A percentile compares a stretch with the other conserved stretches of the same genome.
phyloP scores from a whole-genome alignment of 78 protist genomes.

The Mantamonas sphyraenae region DNA sequence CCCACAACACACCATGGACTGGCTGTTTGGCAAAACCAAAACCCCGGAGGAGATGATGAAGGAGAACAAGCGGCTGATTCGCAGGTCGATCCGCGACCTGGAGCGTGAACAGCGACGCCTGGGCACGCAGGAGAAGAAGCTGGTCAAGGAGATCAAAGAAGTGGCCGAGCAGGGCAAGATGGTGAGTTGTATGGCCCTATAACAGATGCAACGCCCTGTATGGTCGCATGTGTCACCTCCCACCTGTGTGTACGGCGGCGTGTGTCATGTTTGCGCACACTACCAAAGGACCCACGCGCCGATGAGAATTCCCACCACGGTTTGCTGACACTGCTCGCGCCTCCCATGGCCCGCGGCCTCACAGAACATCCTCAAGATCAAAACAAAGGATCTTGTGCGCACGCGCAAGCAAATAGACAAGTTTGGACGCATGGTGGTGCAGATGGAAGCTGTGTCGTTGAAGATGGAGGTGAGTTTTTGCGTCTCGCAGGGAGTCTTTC shows the following conservation, averaged over 20 bases:
- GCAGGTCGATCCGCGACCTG: constrained; percentile 80
- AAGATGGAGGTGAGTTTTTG: constrained; percentile 43
- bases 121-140: constrained; percentile 70
- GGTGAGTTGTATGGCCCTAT: background rate
- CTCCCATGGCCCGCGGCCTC: background rate
- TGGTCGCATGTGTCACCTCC: too few relatives aligned
- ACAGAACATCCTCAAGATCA: constrained; percentile 65
- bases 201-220: background rate
- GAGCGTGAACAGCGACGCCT: constrained; percentile 77
- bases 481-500: too few relatives aligned
- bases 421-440: constrained; percentile 78
- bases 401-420: constrained; percentile 62
- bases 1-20: too few relatives aligned
- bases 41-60: constrained; percentile 75
- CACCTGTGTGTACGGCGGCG: too few relatives aligned
- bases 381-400: constrained; percentile 93
- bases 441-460: constrained; percentile 74
- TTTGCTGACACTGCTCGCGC: too few relatives aligned
- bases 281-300: too few relatives aligned
- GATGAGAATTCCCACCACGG: too few relatives aligned
- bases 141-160: constrained; percentile 71
- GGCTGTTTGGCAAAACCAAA: too few relatives aligned
- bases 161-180: constrained; percentile 79
- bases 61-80: constrained; percentile 80
- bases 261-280: too few relatives aligned